Conservation (phyloP, 2,329 filamentous ascomycete genomes). For the Aphanocladium album region DNA sequence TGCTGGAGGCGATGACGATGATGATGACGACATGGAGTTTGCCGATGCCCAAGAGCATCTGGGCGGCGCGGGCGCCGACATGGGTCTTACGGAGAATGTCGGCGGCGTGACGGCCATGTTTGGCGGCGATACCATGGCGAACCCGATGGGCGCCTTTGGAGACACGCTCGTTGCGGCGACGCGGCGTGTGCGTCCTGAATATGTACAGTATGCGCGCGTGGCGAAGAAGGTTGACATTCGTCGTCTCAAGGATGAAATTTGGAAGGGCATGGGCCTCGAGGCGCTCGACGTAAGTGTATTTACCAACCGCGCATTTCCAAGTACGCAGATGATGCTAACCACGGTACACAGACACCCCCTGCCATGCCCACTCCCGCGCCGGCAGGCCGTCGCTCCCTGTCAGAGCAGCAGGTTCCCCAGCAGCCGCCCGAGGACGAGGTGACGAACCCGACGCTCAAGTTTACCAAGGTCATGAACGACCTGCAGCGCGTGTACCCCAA, state of each 20-base stretch:
- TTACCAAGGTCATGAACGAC: constrained; percentile 88
- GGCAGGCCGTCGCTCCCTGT: not conserved
- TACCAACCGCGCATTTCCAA: not conserved
- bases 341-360: constrained; percentile 4
- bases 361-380: not conserved
- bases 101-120: constrained; percentile 48
- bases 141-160: constrained; percentile 51
- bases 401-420: constrained; percentile 29
- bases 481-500: constrained; percentile 82
- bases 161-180: constrained; percentile 63
- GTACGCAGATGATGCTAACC: not conserved
- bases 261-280: constrained; percentile 61
- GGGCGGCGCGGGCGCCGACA: constrained; percentile 48
- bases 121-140: constrained; percentile 41
- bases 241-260: constrained; percentile 64
- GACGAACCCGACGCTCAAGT: constrained; percentile 61
- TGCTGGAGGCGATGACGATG: constrained; percentile 52
- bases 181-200: constrained; percentile 58
- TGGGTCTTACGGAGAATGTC: constrained; percentile 40
- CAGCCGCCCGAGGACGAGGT: constrained; percentile 25
- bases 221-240: constrained; percentile 69
- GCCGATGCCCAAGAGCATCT: constrained; percentile 76
- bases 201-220: constrained; percentile 64
- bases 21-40: constrained; percentile 69
- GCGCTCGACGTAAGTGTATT: constrained; percentile 40